Evolutionary conservation across 768 basidiomycete genomes (phyloP).

Genomic region (Kwoniella dendrophila): DNA sequence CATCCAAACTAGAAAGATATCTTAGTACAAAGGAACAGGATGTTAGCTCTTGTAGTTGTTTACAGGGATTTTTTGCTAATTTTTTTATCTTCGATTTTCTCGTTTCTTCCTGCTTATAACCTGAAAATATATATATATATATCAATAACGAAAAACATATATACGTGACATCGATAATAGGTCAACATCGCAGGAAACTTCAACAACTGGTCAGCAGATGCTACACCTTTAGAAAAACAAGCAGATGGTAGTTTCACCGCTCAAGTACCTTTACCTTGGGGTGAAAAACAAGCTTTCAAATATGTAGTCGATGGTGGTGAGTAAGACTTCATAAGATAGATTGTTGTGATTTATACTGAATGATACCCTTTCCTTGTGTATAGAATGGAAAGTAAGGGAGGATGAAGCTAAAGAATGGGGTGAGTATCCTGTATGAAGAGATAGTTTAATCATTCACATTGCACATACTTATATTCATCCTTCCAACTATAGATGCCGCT

Average conservation of each 20-base stretch:
- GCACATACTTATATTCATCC: background rate
- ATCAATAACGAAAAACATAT: too few relatives aligned
- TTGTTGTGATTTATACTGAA: background rate
- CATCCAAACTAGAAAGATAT: too few relatives aligned
- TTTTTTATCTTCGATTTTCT: too few relatives aligned
- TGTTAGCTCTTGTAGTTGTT: too few relatives aligned
- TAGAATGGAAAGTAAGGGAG: constrained; percentile 55
- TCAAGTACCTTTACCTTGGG: constrained; percentile 48
- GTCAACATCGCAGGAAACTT: constrained; percentile 53
- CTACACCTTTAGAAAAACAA: constrained; percentile 46
- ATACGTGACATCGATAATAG: constrained; percentile 21
- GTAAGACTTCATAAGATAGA: background rate
- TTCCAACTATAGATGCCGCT: constrained; percentile 45
- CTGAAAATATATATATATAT: constrained; percentile 2
- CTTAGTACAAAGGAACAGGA: too few relatives aligned
- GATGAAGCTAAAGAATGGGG: constrained; percentile 57
- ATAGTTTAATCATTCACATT: background rate
- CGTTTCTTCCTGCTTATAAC: too few relatives aligned
- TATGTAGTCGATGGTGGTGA: constrained; percentile 55
- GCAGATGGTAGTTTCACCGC: constrained; percentile 45
- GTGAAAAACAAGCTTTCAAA: constrained; percentile 55
- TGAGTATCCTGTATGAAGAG: constrained; percentile 24
- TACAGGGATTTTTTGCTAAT: too few relatives aligned
- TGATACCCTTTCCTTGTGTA: constrained; percentile 2
- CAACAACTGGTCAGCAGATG: constrained; percentile 53